Evolutionary conservation across 805 yeast species (phyloP), one percentile per base, ranked within the genome.

Genomic region (Kuraishia ogatae): DNA sequence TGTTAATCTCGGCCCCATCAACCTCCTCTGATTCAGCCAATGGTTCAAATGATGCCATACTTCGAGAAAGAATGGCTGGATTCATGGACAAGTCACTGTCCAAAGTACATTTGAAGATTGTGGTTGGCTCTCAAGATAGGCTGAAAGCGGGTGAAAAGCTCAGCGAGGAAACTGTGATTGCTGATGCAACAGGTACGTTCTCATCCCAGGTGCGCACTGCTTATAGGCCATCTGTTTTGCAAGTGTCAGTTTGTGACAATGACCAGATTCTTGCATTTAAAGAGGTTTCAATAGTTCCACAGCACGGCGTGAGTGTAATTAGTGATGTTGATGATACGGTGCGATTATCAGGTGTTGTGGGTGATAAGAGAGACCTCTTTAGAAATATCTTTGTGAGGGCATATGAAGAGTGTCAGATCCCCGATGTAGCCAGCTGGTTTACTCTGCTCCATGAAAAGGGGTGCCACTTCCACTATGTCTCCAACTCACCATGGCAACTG

Each of bases 321-420:
- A 84, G 92, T 62, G 99, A 94, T 67, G 85, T 94, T 48, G 99
- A 94, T 66, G 99, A 94, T 66, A 94, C 99, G 0, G 84, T 93
- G 39, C 87, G 94, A 63, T 75, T 82, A 48, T 91, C 99, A 0
- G 98, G 98, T 1, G 93, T 94, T 0, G 77, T 88, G 39, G 93
- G 93, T 1, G 96, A 92, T 58, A 91, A 89, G 69, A 77, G 96
- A 56, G 89, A 87, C 47, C 75, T 93, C 60, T 83, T 94, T 69
- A 76, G 86, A 57, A 92, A 87, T 63, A 84, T 91, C 0, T 82
- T 94, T 56, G 78, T 87, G 2, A 82, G 81, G 50, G 85, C 83
- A 48, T 81, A 81, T 53, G 68, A 75, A 4, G 80, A 78, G n/a
- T 85, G 96, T 82, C 78, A 76, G 52, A 80, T 94, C 21, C 85